phyloP scores from a whole-genome alignment of 768 basidiomycete genomes.

The Boletus speciosus region DNA sequence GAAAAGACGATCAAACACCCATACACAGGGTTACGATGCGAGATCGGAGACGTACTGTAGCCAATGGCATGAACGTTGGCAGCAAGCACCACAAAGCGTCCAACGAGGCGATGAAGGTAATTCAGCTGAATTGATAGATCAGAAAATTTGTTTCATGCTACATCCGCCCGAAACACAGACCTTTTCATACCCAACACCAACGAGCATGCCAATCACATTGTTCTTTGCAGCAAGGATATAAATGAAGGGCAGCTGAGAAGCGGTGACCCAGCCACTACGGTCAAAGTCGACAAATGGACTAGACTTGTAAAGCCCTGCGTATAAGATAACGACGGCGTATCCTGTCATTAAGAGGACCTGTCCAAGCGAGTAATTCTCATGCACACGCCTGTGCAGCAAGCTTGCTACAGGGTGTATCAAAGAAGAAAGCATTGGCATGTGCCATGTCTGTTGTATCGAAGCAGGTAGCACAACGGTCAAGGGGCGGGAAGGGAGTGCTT shows the following conservation, averaged over 20 bases:
- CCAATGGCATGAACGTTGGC: constrained; percentile 58
- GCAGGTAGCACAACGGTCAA: not conserved
- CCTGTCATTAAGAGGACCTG: constrained; percentile 43
- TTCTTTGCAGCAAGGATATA: constrained; percentile 69
- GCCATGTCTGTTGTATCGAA: constrained; percentile 18
- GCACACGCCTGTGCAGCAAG: constrained; percentile 41
- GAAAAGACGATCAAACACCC: not conserved
- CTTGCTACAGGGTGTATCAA: constrained; percentile 42
- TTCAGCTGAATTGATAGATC: constrained; percentile 49
- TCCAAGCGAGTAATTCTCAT: constrained; percentile 49
- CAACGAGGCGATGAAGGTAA: constrained; percentile 69
- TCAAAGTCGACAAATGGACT: constrained; percentile 48
- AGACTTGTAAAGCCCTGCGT: constrained; percentile 49
- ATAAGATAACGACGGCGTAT: constrained; percentile 45
- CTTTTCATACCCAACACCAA: constrained; percentile 68
- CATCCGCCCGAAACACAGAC: constrained; percentile 29
- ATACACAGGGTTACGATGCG: not conserved
- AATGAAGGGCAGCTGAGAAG: constrained; percentile 61
- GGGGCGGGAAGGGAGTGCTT: constrained; percentile 14
- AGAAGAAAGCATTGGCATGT: constrained; percentile 37
- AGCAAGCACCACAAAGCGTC: constrained; percentile 51
- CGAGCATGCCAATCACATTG: constrained; percentile 52
- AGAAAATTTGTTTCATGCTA: not conserved
- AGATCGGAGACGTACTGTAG: constrained; percentile 41
- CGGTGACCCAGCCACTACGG: constrained; percentile 50